These are phyloP conservation scores for Chlorencoelia australis DNA, from an alignment of 2,329 filamentous ascomycete species.

Conservation along the genomic window DNA sequence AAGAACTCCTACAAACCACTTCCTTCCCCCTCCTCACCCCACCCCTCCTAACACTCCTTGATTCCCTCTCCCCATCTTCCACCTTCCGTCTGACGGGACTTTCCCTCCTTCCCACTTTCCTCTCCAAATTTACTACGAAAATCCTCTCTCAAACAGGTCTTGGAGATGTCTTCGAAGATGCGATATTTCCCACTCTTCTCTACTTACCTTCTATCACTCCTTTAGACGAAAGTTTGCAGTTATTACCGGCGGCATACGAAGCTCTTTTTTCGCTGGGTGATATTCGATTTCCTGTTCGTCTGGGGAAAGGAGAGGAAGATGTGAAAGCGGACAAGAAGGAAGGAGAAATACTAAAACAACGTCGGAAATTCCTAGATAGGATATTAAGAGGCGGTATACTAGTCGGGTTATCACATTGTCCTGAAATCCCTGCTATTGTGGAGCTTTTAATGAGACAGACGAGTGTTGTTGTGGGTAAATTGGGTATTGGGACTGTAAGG, in stretches of 20 bases:
- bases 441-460: constrained; percentile 44
- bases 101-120: constrained; percentile 41
- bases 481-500: constrained; percentile 55
- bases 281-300: constrained; percentile 12
- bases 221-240: constrained; percentile 53
- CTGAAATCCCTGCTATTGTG: constrained; percentile 47
- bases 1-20: constrained; percentile 23
- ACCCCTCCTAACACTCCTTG: constrained; percentile 57
- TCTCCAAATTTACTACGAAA: constrained; percentile 40
- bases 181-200: constrained; percentile 61
- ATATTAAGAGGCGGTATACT: constrained; percentile 47
- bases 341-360: constrained; percentile 9
- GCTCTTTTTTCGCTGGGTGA: constrained; percentile 49
- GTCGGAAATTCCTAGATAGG: constrained; percentile 39
- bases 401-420: constrained; percentile 45
- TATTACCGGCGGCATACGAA: constrained; percentile 57
- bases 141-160: constrained; percentile 55
- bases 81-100: constrained; percentile 43
- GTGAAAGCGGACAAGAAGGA: neutral
- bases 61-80: constrained; percentile 46
- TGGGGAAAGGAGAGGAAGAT: constrained; percentile 1
- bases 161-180: constrained; percentile 56
- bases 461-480: constrained; percentile 37
- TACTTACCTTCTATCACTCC: constrained; percentile 70
- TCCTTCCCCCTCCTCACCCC: constrained; percentile 63